These are phyloP conservation scores for Laburnicola sp. DNA, from an alignment of 2,329 filamentous ascomycete genomes.

Conservation along the genomic window DNA sequence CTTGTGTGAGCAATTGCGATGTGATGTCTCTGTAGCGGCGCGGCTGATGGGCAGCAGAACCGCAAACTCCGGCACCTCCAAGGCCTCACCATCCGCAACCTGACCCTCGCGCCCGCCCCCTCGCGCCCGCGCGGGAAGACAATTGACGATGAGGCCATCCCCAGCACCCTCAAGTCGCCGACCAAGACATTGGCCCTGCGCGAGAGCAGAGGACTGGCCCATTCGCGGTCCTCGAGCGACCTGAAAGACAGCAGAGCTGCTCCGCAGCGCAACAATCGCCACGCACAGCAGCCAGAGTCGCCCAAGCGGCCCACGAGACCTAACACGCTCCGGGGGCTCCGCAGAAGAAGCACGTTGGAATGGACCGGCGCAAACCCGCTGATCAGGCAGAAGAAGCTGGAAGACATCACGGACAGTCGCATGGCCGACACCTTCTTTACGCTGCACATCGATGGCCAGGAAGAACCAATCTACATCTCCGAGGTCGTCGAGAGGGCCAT, in stretches of 20 bases:
- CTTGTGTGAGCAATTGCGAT: conserved; percentile 31
- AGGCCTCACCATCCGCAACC: conserved; percentile 83
- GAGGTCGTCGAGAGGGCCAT: conserved; percentile 79
- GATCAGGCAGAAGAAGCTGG: conserved; percentile 72
- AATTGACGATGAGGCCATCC: conserved; percentile 74
- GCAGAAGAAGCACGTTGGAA: conserved; percentile 63
- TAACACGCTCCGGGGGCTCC: conserved; percentile 41
- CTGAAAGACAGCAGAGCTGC: conserved; percentile 46
- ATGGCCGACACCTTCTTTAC: conserved; percentile 91
- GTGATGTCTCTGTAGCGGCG: neutral
- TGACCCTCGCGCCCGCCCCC: conserved; percentile 66
- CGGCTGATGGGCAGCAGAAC: conserved; percentile 59
- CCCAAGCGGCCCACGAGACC: conserved; percentile 38
- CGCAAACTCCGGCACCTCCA: conserved; percentile 85
- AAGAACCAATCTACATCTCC: conserved; percentile 84
- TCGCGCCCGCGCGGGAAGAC: conserved; percentile 60
- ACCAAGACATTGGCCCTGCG: conserved; percentile 64
- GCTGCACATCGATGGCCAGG: conserved; percentile 67
- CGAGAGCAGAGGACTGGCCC: conserved; percentile 54
- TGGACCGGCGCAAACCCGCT: conserved; percentile 64
- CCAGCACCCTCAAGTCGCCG: conserved; percentile 67
- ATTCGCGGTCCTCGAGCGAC: conserved; percentile 63
- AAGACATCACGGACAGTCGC: conserved; percentile 69
- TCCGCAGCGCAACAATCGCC: conserved; percentile 25
- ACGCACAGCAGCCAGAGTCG: conserved; percentile 25